Conservation (phyloP, 345 rosid genomes). For the Hibiscus trionum region DNA sequence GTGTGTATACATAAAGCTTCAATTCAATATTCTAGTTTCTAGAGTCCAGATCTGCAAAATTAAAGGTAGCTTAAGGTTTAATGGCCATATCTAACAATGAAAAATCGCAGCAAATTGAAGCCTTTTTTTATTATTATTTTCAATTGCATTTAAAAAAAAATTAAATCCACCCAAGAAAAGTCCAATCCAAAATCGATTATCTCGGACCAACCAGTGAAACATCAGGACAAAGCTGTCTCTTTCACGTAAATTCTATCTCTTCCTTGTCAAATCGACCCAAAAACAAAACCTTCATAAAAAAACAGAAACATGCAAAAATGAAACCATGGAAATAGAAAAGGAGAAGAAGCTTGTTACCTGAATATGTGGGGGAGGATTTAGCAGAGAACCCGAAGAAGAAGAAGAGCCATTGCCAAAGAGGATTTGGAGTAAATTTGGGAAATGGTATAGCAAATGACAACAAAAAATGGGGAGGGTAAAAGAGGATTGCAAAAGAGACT, state of each 20-base stretch:
- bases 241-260: neutral
- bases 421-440: neutral
- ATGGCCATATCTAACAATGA: neutral
- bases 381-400: conserved; percentile 18
- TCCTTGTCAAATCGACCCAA: neutral
- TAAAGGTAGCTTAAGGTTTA: too few species aligned
- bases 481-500: conserved; percentile 8
- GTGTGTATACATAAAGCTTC: neutral
- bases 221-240: conserved; percentile 8
- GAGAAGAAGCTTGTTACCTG: neutral
- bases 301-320: neutral
- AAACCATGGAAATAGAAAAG: neutral
- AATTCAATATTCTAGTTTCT: neutral
- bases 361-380: conserved; percentile 15
- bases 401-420: conserved; percentile 16
- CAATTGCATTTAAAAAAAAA: neutral
- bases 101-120: neutral
- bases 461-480: conserved; percentile 10
- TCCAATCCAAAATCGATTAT: neutral
- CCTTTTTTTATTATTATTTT: too few species aligned
- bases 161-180: neutral
- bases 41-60: neutral
- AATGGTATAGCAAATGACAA: too few species aligned
- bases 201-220: neutral
- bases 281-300: too few species aligned